phyloP scores from a whole-genome alignment of 2,329 filamentous ascomycete species.

The Pseudogymnoascus pannorum region DNA sequence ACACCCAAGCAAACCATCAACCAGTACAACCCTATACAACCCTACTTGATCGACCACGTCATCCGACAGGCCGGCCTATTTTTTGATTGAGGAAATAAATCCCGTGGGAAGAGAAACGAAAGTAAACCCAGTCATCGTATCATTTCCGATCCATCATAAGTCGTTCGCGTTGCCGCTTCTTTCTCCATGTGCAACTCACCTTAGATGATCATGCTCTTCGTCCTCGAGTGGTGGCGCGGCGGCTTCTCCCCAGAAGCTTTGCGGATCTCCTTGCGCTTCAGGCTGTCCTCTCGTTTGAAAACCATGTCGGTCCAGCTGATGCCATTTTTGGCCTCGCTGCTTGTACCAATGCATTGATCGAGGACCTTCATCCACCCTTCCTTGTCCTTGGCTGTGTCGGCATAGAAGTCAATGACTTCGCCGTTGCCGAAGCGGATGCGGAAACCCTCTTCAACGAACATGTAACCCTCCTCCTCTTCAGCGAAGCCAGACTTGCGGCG shows the following conservation, averaged over 20 bases:
- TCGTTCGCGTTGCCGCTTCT: background rate
- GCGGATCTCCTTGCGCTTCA: constrained; percentile 17
- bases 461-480: constrained; percentile 97
- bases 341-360: constrained; percentile 54
- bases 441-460: constrained; percentile 99
- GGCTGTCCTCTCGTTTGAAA: constrained; percentile 49
- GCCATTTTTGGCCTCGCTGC: constrained; percentile 39
- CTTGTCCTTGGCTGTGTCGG: constrained; percentile 79
- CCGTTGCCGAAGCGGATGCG: constrained; percentile 97
- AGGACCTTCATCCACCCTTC: constrained; percentile 92
- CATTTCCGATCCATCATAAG: constrained; percentile 7
- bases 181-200: background rate
- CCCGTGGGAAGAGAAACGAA: constrained; percentile 7
- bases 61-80: constrained; percentile 3
- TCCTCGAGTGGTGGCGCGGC: constrained; percentile 22
- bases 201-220: constrained; percentile 27
- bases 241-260: constrained; percentile 10
- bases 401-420: constrained; percentile 97
- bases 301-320: constrained; percentile 63
- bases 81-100: constrained; percentile 4
- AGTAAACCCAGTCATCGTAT: constrained; percentile 9
- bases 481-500: constrained; percentile 92
- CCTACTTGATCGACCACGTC: constrained; percentile 8
- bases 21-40: background rate
- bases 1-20: constrained; percentile 3